Evolutionary conservation across 805 yeast genomes (phyloP).

Genomic region (Saturnispora dispora): DNA sequence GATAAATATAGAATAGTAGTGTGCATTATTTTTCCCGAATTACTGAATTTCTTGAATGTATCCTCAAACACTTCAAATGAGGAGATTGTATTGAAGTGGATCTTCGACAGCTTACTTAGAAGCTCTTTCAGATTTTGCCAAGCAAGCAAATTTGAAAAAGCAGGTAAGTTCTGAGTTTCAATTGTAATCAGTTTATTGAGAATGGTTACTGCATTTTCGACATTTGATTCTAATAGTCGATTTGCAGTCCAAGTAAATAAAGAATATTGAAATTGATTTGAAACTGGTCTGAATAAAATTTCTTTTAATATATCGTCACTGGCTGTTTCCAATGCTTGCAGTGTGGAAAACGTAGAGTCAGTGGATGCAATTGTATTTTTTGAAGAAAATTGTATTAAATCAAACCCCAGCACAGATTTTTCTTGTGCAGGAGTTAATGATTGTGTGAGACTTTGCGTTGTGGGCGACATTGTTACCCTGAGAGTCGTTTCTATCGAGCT

Average conservation of each 20-base stretch:
- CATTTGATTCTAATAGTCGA: not conserved
- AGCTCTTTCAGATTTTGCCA: constrained; percentile 17
- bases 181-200: constrained; percentile 1
- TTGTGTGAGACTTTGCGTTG: constrained; percentile 1
- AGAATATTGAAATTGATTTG: constrained; percentile 7
- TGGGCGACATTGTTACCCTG: not conserved
- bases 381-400: not conserved
- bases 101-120: constrained; percentile 4
- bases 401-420: constrained; percentile 11
- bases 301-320: not conserved
- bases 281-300: not conserved
- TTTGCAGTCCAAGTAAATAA: not conserved
- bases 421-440: constrained; percentile 11
- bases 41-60: constrained; percentile 2
- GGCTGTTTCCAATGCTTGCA: not conserved
- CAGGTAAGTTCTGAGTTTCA: constrained; percentile 14
- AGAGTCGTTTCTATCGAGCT: not conserved
- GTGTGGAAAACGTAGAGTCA: constrained; percentile 7
- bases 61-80: constrained; percentile 7
- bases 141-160: constrained; percentile 18
- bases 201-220: not conserved
- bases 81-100: not conserved
- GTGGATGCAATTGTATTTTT: not conserved
- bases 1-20: constrained; percentile 13
- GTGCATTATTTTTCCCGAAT: constrained; percentile 5